Evolutionary conservation across 257 asterid species (phyloP), one percentile per base, ranked within the genome.

Genomic region (Solanum neorickii): DNA sequence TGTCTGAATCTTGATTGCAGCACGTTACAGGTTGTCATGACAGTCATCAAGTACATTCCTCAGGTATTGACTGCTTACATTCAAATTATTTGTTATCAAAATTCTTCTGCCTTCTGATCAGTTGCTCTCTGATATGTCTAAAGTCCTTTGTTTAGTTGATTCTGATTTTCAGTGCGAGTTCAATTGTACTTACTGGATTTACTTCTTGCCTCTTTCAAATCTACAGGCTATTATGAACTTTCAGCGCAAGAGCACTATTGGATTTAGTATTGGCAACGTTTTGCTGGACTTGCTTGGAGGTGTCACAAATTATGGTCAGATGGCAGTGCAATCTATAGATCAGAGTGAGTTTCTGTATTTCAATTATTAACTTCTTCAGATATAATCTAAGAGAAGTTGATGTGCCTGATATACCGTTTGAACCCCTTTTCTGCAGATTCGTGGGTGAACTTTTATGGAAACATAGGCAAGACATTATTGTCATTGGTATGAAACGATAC

Each of bases 241-340:
- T 37, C 93, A 82, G n/a, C 91, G 96, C 8, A 97, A 97, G 89
- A 97, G 99, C 93, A 97, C 99, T 0, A 25, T 92, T 83, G 99
- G 99, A 35, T 97, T 93, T 90, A 95, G 99, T 94, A 97, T 97
- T 44, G 98, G 98, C 89, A 94, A 95, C 91, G 93, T 97, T 87
- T 87, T 95, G 89, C 96, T 97, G 76, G 99, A 97, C 91, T 93
- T 97, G 85, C 88, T 92, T 41, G 99, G 99, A 44, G 98, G 99
- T 37, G 39, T 95, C 18, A 92, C 98, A 10, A 97, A 92, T 87
- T 95, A 94, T 41, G 89, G 91, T 18, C 99, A 97, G 91, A 97
- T 97, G 98, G 93, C 83, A 15, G 95, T 95, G 88, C 98, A 95
- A 86, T 97, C 99, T 68, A 89, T 97, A 56, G 99, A 97, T 90